Percentiles rank a stretch among this genome's conserved stretches.
These are phyloP conservation scores for Backusella mclennaniae DNA, from an alignment of 192 early-diverging fungal species.

Conservation along the genomic window DNA sequence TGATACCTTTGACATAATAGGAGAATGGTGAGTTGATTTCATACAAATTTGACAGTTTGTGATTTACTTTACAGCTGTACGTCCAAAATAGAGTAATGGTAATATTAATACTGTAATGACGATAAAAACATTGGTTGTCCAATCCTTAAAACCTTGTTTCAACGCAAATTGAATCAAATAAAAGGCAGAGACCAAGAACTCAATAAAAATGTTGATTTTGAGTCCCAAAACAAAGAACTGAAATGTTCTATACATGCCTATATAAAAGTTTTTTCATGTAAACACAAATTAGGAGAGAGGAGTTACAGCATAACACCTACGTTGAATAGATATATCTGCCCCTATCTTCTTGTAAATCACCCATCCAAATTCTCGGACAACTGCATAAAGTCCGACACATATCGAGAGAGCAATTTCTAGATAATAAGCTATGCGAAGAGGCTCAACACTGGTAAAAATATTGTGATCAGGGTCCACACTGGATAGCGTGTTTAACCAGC, in stretches of 20 bases:
- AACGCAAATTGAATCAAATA: slow-evolving; percentile 29
- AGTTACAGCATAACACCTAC: slow-evolving; percentile 24
- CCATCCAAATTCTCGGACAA: slow-evolving; percentile 44
- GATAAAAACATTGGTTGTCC: slow-evolving; percentile 25
- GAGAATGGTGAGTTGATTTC: neutral
- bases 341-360: slow-evolving; percentile 68
- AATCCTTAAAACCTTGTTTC: slow-evolving; percentile 6
- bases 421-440: slow-evolving; percentile 23
- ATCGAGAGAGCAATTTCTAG: slow-evolving; percentile 34
- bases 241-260: slow-evolving; percentile 36
- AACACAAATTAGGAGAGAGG: neutral
- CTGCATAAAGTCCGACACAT: slow-evolving; percentile 18
- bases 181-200: slow-evolving; percentile 39
- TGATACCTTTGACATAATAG: slow-evolving; percentile 11
- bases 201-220: slow-evolving; percentile 41
- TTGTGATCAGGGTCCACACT: neutral
- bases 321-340: slow-evolving; percentile 53
- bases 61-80: slow-evolving; percentile 27
- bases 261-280: neutral
- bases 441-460: neutral
- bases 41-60: neutral
- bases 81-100: slow-evolving; percentile 32
- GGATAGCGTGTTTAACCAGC: slow-evolving; percentile 23
- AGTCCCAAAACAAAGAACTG: slow-evolving; percentile 37
- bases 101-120: slow-evolving; percentile 29